Conservation (phyloP, 1,139 yeast genomes). For the Ogataea hybrid region DNA sequence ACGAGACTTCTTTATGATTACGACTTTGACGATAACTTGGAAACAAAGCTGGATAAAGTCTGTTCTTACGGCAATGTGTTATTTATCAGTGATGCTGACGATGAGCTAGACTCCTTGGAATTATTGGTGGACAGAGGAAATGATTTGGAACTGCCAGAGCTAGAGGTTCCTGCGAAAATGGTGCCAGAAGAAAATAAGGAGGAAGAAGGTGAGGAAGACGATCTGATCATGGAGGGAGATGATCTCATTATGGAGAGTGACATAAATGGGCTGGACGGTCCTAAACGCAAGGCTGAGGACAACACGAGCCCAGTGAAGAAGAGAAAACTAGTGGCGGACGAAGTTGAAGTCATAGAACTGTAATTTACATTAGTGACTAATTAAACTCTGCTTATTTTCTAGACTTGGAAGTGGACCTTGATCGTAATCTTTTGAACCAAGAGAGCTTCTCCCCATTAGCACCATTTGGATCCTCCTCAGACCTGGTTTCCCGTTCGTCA, state of each 20-base stretch:
- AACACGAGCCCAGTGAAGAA: constrained; percentile 7
- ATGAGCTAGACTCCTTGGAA: constrained; percentile 66
- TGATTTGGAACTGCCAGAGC: constrained; percentile 36
- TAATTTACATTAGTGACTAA: background rate
- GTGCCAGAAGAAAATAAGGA: constrained; percentile 26
- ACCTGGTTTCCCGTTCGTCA: constrained; percentile 26
- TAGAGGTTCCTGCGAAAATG: constrained; percentile 24
- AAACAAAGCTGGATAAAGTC: constrained; percentile 47
- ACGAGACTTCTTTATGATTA: constrained; percentile 73
- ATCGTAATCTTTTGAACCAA: constrained; percentile 36
- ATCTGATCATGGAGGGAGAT: constrained; percentile 13
- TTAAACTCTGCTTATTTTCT: constrained; percentile 22
- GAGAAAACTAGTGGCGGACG: constrained; percentile 1
- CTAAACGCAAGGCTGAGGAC: constrained; percentile 12
- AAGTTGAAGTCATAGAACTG: constrained; percentile 4
- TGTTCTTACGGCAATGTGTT: constrained; percentile 58
- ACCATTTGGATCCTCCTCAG: constrained; percentile 13
- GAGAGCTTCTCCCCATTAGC: constrained; percentile 27
- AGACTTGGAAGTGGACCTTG: constrained; percentile 34
- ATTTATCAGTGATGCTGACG: constrained; percentile 77
- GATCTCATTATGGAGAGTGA: constrained; percentile 16
- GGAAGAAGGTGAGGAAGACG: constrained; percentile 19
- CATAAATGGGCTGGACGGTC: constrained; percentile 6
- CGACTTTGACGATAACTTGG: constrained; percentile 82
- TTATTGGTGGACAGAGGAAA: constrained; percentile 43